Evolutionary conservation across 768 basidiomycete species (phyloP).

Genomic region (Phaffia australis): DNA sequence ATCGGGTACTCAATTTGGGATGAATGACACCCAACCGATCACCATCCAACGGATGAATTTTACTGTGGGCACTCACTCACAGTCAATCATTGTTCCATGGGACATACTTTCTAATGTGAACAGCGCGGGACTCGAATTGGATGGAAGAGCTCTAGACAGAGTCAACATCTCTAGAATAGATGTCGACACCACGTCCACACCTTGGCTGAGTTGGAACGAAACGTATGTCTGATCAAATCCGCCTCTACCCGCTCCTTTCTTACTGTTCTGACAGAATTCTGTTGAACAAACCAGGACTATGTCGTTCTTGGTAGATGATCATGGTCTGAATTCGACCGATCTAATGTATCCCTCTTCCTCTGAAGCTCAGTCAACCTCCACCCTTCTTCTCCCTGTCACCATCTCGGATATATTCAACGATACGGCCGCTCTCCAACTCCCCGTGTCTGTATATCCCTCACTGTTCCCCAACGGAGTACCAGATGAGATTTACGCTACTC

Average conservation of each 20-base stretch:
- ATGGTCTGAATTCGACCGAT: slow-evolving; percentile 43
- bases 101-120: slow-evolving; percentile 35
- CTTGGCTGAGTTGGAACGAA: slow-evolving; percentile 48
- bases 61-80: slow-evolving; percentile 52
- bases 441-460: slow-evolving; percentile 57
- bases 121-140: slow-evolving; percentile 50
- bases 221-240: slow-evolving; percentile 29
- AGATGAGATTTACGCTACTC: slow-evolving; percentile 45
- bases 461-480: slow-evolving; percentile 54
- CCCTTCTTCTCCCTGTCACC: slow-evolving; percentile 48
- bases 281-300: neutral
- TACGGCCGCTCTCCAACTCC: slow-evolving; percentile 52
- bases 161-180: slow-evolving; percentile 49
- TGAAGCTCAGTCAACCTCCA: slow-evolving; percentile 38
- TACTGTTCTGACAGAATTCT: neutral
- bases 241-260: neutral
- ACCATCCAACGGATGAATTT: slow-evolving; percentile 56
- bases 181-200: slow-evolving; percentile 51
- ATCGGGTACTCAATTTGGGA: slow-evolving; percentile 28
- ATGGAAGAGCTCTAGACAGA: slow-evolving; percentile 50
- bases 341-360: slow-evolving; percentile 53
- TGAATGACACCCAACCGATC: slow-evolving; percentile 12
- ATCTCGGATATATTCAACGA: slow-evolving; percentile 50
- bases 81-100: slow-evolving; percentile 21
- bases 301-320: neutral